Conservation (phyloP, 192 early-diverging fungal genomes). For the Coemansia sp. region DNA sequence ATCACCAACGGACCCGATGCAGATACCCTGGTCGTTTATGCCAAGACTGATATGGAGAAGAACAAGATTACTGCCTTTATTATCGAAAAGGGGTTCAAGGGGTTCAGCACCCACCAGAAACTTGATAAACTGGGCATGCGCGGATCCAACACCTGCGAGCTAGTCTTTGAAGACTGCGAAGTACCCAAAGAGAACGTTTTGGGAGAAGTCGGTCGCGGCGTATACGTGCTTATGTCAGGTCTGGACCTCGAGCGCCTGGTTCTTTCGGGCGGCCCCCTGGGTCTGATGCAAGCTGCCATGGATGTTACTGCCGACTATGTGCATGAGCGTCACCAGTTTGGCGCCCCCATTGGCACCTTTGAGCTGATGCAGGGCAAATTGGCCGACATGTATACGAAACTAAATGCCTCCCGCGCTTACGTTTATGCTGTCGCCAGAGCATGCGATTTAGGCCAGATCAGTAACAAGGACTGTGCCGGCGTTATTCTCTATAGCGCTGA, state of each 20-base stretch:
- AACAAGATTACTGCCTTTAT: slow-evolving; percentile 94
- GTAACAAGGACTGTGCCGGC: slow-evolving; percentile 92
- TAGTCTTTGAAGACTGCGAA: slow-evolving; percentile 91
- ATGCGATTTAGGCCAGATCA: slow-evolving; percentile 74
- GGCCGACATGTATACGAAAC: slow-evolving; percentile 97
- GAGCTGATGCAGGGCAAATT: slow-evolving; percentile 93
- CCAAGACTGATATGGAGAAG: slow-evolving; percentile 79
- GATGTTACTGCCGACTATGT: slow-evolving; percentile 85
- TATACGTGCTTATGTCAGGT: slow-evolving; percentile 96
- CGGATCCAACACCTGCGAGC: slow-evolving; percentile 92
- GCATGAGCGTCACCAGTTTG: slow-evolving; percentile 86
- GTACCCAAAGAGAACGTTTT: slow-evolving; percentile 89
- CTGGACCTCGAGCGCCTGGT: slow-evolving; percentile 88
- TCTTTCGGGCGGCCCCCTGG: slow-evolving; percentile 86
- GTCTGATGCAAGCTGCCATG: slow-evolving; percentile 85
- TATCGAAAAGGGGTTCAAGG: slow-evolving; percentile 82
- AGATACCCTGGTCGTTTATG: slow-evolving; percentile 87
- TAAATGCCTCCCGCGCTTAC: slow-evolving; percentile 85
- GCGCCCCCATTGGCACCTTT: slow-evolving; percentile 80
- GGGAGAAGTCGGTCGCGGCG: slow-evolving; percentile 79
- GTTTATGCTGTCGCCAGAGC: slow-evolving; percentile 89
- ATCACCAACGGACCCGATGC: slow-evolving; percentile 96
- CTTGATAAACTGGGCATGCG: slow-evolving; percentile 97
- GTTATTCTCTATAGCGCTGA: slow-evolving; percentile 93
- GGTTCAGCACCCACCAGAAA: slow-evolving; percentile 83